These are phyloP conservation scores for Eucalyptus victrix DNA, from an alignment of 345 rosid species.

Conservation along the genomic window DNA sequence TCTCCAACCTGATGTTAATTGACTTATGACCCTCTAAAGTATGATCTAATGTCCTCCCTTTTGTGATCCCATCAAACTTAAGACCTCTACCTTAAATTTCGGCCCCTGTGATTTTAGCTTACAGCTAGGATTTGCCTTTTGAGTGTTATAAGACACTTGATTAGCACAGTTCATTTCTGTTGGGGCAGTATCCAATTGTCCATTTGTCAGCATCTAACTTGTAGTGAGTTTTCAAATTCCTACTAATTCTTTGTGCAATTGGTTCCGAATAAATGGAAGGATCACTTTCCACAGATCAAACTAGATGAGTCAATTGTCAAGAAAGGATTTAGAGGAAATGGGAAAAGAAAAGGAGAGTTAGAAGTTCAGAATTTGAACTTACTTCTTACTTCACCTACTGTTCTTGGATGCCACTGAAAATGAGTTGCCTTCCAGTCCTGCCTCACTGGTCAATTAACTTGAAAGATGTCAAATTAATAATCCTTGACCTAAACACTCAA, in stretches of 20 bases:
- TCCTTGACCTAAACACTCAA: background rate
- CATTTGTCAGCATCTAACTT: background rate
- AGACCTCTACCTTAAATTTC: background rate
- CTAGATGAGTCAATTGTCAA: background rate
- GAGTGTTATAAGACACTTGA: background rate
- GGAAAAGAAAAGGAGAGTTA: background rate
- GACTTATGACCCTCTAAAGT: background rate
- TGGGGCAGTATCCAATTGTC: background rate
- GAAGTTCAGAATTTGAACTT: background rate
- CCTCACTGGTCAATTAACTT: background rate
- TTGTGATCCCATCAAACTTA: background rate
- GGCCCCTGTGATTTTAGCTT: background rate
- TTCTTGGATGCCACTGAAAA: background rate
- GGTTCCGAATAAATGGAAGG: background rate
- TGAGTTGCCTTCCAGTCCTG: background rate
- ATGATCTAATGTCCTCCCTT: background rate
- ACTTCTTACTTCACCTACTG: background rate
- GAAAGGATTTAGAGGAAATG: background rate
- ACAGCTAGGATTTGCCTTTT: background rate
- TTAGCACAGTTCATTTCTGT: background rate
- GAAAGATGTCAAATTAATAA: background rate
- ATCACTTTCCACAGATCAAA: background rate
- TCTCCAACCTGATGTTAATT: background rate
- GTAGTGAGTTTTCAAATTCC: background rate
- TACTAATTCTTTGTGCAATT: background rate